Conservation (phyloP, 371 early-diverging fungal species). For the Apophysomyces trapeziformis region DNA sequence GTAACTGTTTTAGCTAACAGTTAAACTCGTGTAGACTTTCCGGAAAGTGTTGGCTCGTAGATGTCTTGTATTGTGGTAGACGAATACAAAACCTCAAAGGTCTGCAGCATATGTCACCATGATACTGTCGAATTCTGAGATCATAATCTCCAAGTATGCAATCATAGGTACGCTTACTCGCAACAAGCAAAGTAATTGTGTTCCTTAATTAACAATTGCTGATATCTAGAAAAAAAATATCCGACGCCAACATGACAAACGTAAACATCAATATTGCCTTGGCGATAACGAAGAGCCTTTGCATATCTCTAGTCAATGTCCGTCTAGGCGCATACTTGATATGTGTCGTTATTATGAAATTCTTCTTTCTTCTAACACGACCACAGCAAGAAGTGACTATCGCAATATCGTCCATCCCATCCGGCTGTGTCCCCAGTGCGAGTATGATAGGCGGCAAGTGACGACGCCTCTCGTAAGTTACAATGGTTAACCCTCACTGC, state of each 20-base stretch:
- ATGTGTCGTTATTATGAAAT: not conserved
- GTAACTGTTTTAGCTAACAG: not conserved
- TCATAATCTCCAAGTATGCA: not conserved
- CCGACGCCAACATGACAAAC: not conserved
- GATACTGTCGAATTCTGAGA: too few relatives aligned
- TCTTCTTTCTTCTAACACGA: not conserved
- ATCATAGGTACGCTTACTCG: not conserved
- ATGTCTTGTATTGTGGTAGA: not conserved
- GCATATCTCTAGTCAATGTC: not conserved
- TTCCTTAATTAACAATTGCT: not conserved
- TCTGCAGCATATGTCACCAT: too few relatives aligned
- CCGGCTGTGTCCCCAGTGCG: slow-evolving; percentile 4
- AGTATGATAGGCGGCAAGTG: not conserved
- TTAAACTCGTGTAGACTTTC: not conserved
- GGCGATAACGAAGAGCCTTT: not conserved
- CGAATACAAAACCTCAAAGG: not conserved
- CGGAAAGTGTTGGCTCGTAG: not conserved
- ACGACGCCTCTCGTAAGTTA: not conserved
- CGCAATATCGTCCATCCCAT: not conserved
- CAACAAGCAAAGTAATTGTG: not conserved
- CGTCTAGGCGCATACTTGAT: not conserved
- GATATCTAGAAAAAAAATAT: not conserved
- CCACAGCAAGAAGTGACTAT: not conserved
- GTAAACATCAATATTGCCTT: not conserved
- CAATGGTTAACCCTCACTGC: not conserved